Base-by-base conservation (phyloP, 371 early-diverging fungal genomes). In the Dentiscutata heterogama region DNA sequence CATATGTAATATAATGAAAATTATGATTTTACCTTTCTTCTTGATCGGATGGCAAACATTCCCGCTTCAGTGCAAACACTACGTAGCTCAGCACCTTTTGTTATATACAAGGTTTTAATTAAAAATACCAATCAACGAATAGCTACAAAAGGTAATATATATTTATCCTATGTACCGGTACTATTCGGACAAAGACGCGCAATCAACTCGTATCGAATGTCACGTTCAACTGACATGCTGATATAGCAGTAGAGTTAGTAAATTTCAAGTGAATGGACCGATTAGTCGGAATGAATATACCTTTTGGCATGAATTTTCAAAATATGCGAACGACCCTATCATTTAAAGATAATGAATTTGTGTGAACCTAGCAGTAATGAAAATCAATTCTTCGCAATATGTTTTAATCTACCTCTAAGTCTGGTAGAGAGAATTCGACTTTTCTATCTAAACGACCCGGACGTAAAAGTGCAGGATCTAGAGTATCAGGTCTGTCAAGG, bases 51-150 rank as follows among this genome's bases (percentile, higher is more conserved):
- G 11, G 99, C 99, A 93, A 97, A 99, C 99, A 99, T 99, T 77
- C 99, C 99, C 39, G 99, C 99, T 89, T 99, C 99, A 35, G 99
- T 99, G 90, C 99, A 99, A 68, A 99, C 99, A 89, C 97, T 96
- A 84, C 98, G 91, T 77, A 99, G 87, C 87, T 99, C 99, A 29
- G 99, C 98, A 74, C 98, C 84, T 84, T 63, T 63, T 89, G 71
- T 61, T 31, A n/a, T 6, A 46, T 42, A 46, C 46, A 46, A 46
- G 46, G 7, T 10, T n/a, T 46, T 46, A 11, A 7, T 42, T 42
- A 42, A 35, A 35, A 35, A 35, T 35, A 35, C 5, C 35, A 35
- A 35, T 35, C 35, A 35, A 35, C 35, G 35, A 35, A 35, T 35
- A 1, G 35, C 35, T 29, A 70, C 53, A 68, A 70, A 35, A 70